phyloP scores from a whole-genome alignment of 768 basidiomycete species.

The Lyophyllum semitale region DNA sequence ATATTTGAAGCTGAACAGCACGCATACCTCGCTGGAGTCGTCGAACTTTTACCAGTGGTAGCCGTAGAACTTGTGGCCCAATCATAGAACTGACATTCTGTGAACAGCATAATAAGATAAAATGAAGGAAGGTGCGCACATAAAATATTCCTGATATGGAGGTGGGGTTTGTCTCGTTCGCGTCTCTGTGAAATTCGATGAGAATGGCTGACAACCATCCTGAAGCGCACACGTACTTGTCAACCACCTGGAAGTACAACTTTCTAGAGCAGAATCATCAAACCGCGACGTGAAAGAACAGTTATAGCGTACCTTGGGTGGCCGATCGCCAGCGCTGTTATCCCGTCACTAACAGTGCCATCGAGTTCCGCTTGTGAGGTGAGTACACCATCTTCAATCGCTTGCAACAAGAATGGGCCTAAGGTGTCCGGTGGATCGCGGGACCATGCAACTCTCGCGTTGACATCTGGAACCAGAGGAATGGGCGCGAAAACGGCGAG shows the following conservation, averaged over 20 bases:
- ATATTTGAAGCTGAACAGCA: neutral
- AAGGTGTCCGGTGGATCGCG: neutral
- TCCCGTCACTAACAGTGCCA: neutral
- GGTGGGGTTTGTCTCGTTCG: neutral
- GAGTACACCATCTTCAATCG: neutral
- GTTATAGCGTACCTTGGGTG: neutral
- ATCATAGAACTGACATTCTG: neutral
- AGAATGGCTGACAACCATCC: too few relatives aligned
- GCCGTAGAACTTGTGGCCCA: neutral
- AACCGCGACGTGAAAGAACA: neutral
- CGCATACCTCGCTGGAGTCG: neutral
- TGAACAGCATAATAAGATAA: neutral
- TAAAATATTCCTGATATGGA: neutral
- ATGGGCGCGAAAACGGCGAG: neutral
- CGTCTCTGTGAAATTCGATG: neutral
- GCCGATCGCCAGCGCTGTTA: neutral
- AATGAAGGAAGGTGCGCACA: neutral
- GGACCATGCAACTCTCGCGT: neutral
- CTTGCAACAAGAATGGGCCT: neutral
- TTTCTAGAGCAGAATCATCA: neutral
- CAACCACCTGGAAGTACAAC: constrained; percentile 1
- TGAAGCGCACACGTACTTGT: neutral
- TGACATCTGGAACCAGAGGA: neutral
- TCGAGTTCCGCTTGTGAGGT: neutral
- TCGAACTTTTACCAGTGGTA: neutral